These are phyloP conservation scores for Biscogniauxia mediterranea DNA, from an alignment of 2,329 filamentous ascomycete species.

Conservation along the genomic window DNA sequence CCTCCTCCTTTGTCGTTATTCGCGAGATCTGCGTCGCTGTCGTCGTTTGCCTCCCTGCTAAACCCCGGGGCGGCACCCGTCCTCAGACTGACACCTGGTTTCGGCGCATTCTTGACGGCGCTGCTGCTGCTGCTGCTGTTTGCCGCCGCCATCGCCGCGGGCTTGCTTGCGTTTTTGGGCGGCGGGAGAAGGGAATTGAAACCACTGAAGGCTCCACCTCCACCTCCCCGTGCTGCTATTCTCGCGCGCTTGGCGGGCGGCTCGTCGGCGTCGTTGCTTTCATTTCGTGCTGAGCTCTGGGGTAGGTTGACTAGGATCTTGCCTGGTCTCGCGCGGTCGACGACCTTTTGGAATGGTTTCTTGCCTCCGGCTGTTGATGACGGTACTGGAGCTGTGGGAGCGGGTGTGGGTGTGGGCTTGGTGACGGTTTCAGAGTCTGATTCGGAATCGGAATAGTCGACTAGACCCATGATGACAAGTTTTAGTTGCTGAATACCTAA, in stretches of 20 bases:
- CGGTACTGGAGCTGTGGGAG: constrained; percentile 11
- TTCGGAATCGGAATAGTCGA: constrained; percentile 81
- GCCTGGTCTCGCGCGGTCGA: constrained; percentile 76
- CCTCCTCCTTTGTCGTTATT: constrained; percentile 19
- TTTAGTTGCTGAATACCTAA: constrained; percentile 1
- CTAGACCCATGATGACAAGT: constrained; percentile 65
- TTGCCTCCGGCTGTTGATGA: constrained; percentile 39
- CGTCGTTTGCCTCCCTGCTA: constrained; percentile 53
- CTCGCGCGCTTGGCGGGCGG: constrained; percentile 72
- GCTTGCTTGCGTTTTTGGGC: constrained; percentile 62
- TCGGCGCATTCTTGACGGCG: constrained; percentile 38
- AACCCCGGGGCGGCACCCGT: constrained; percentile 84
- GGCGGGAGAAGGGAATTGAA: constrained; percentile 87
- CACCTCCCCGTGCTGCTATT: constrained; percentile 44
- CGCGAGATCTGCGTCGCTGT: constrained; percentile 20
- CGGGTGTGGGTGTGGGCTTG: constrained; percentile 41
- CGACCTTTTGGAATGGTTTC: constrained; percentile 72
- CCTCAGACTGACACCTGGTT: constrained; percentile 69
- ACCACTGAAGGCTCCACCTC: constrained; percentile 67
- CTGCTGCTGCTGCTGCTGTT: constrained; percentile 29
- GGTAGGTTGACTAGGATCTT: constrained; percentile 83
- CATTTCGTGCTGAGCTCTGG: constrained; percentile 43
- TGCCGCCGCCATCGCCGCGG: constrained; percentile 27
- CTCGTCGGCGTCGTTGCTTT: constrained; percentile 41
- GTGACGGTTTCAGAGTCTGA: constrained; percentile 59